phyloP scores from a whole-genome alignment of 1,284 basidiomycete species.

The Schizophyllum commune region DNA sequence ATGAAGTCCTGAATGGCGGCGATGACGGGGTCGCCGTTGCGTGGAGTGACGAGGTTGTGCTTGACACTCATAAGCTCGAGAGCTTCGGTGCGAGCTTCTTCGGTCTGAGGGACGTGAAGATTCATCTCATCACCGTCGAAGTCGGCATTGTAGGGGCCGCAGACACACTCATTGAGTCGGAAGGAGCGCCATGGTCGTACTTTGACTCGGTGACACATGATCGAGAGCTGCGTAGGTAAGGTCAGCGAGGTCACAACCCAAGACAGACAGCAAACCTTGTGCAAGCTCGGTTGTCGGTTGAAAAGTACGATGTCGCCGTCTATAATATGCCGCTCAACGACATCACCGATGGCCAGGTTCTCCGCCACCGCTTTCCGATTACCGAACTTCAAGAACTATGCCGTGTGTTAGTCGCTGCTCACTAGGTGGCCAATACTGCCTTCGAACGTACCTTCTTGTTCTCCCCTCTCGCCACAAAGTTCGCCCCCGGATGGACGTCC shows the following conservation, averaged over 20 bases:
- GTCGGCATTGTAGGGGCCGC: slow-evolving; percentile 98
- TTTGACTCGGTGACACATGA: slow-evolving; percentile 98
- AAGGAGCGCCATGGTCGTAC: slow-evolving; percentile 97
- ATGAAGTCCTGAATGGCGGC: slow-evolving; percentile 99
- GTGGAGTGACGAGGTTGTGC: slow-evolving; percentile 94
- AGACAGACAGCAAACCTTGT: slow-evolving; percentile 55
- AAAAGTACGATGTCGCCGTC: slow-evolving; percentile 98
- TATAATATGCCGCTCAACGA: slow-evolving; percentile 90
- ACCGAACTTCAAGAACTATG: slow-evolving; percentile 66
- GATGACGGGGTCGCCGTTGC: slow-evolving; percentile 98
- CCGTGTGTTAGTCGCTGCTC: neutral
- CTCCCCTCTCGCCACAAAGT: slow-evolving; percentile 79
- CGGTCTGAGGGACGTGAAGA: slow-evolving; percentile 97
- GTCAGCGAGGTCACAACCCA: slow-evolving; percentile 4
- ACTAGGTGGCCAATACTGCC: neutral
- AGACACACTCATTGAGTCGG: slow-evolving; percentile 98
- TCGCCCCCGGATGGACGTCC: slow-evolving; percentile 93
- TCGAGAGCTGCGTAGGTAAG: slow-evolving; percentile 68
- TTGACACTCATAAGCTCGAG: slow-evolving; percentile 98
- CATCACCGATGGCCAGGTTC: slow-evolving; percentile 74
- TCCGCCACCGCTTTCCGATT: slow-evolving; percentile 74
- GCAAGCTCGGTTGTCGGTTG: slow-evolving; percentile 97
- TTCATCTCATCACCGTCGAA: slow-evolving; percentile 99
- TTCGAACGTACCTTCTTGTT: slow-evolving; percentile 55
- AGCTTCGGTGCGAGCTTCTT: slow-evolving; percentile 97